Base-by-base conservation (phyloP, 1,284 basidiomycete species). In the Laetiporus sulphureus region DNA sequence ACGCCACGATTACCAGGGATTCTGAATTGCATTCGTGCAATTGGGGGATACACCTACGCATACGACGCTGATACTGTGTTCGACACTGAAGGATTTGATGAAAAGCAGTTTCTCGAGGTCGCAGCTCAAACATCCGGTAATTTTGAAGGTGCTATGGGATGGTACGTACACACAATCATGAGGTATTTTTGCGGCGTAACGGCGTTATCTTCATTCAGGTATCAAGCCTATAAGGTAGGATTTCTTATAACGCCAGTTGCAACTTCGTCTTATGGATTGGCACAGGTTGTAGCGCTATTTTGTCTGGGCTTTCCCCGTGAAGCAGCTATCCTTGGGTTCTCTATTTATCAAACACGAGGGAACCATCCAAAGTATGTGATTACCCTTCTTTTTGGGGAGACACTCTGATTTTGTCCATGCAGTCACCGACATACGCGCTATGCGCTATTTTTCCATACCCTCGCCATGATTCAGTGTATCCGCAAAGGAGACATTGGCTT, bases 381-480 rank as follows among this genome's bases (percentile, higher is more conserved):
- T n/a, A 44, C 69, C 49, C 18, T 22, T 36, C 29, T 19, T 23
- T 40, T 16, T n/a, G 5, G 10, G 11, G 24, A 15, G 18, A 19
- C 11, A 8, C 10, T 36, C 25, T 27, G 7, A 27, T 36, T 5
- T 11, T 18, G 20, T 15, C 13, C 15, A n/a, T 25, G 19, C 36
- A 83, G 80, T 53, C 79, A 83, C 60, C 66, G 80, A 29, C 79
- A 81, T 53, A 71, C 73, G 31, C 79, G 80, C 34, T 83, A 76
- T 55, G 70, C 69, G 0, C 61, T 82, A 2, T 83, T 83, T 59
- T 83, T 80, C 57, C 82, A 84, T 51, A 77, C 69, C 50, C 62
- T 84, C 21, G 72, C 80, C 0, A 60, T 84, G 62, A 71, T 79
- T 44, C 68, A 69, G 6, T 76, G 72, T 50, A 54, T 83, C 23